Evolutionary conservation across 1,284 basidiomycete genomes (phyloP).

Genomic region (Microbotryum silenes-acaulis): DNA sequence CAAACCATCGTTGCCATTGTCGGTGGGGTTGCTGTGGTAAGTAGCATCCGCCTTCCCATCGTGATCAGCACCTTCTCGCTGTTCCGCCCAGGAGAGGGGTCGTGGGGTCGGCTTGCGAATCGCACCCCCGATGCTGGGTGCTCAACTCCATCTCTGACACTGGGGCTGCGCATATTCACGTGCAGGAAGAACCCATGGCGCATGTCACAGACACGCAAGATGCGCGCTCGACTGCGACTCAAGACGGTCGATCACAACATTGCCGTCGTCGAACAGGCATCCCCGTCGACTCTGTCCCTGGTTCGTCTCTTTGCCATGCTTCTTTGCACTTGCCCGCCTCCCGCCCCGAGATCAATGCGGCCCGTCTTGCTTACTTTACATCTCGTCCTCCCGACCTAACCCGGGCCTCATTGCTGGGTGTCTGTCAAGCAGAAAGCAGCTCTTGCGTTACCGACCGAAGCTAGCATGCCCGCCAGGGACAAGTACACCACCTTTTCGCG

Average conservation of each 20-base stretch:
- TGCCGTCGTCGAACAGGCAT: slow-evolving; percentile 65
- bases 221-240: slow-evolving; percentile 76
- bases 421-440: slow-evolving; percentile 50
- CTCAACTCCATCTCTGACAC: too few relatives aligned
- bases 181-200: slow-evolving; percentile 91
- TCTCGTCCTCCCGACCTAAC: not conserved
- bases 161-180: not conserved
- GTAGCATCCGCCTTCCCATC: too few relatives aligned
- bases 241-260: slow-evolving; percentile 92
- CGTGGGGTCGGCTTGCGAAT: too few relatives aligned
- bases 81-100: too few relatives aligned
- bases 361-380: not conserved
- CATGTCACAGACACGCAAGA: slow-evolving; percentile 80
- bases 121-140: too few relatives aligned
- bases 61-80: too few relatives aligned
- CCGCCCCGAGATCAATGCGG: too few relatives aligned
- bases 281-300: slow-evolving; percentile 66
- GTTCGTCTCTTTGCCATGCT: slow-evolving; percentile 41
- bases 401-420: not conserved
- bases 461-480: slow-evolving; percentile 78
- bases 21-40: too few relatives aligned
- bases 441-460: slow-evolving; percentile 72
- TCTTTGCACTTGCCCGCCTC: not conserved
- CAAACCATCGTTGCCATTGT: too few relatives aligned
- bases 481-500: slow-evolving; percentile 90